Base-by-base conservation (phyloP, 805 yeast genomes). In the Myxozyma lipomycoides region DNA sequence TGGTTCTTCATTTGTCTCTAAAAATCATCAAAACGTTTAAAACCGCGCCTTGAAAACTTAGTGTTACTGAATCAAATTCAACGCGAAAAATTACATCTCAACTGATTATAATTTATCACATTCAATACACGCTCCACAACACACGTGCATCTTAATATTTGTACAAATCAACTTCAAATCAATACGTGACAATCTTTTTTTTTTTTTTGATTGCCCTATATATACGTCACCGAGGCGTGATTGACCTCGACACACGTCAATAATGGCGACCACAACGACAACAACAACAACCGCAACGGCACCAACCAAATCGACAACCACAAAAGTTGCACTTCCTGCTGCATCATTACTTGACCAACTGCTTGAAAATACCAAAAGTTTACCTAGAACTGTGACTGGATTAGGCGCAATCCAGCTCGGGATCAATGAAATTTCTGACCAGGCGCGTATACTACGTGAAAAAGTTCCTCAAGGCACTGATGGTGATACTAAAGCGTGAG, bases 331-430 rank as follows among this genome's bases (percentile, higher is more conserved):
- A 19, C 56, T 53, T 10, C 53, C 56, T 1, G 59, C 56, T 7
- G 55, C 53, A 15, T 55, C 59, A 17, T 42, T 55, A 12, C 51
- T 55, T 19, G 54, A 52, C 22, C 59, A 55, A 23, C 51, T 55
- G 12, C 51, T 55, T 6, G 59, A 55, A 30, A 52, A 44, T 39
- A 47, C 56, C 7, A 55, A 55, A 19, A 48, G 58, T 21, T 44
- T 55, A 40, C 59, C 59, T n/a, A 24, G 56, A 25, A 55, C 47
- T 22, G 45, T 40, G 18, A 55, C 56, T n/a, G 59, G 59, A 48
- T 68, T 88, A 39, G 96, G 95, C 3, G 74, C 91, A 1, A 81
- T 90, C 46, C 88, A 86, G 66, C 74, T 89, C 55, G 86, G 95
- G 21, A 75, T 89, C 49, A 77, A 76, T 53, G 97, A 90, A 70